Evolutionary conservation across 192 early-diverging fungal species (phyloP).

Genomic region (Linnemannia hyalina): DNA sequence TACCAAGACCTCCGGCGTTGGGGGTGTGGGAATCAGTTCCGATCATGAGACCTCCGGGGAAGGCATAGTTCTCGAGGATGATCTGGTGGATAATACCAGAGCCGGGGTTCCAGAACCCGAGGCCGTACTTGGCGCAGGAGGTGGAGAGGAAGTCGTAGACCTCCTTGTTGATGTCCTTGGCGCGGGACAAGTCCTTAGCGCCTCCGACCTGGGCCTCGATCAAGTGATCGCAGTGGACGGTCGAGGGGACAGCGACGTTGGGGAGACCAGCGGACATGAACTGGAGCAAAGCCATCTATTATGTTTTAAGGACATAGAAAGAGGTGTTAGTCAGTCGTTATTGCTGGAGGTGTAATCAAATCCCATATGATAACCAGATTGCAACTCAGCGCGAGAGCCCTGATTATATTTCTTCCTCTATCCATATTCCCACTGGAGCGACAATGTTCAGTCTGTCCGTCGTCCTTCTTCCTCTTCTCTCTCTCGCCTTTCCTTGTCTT

Average conservation of each 20-base stretch:
- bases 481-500: not conserved
- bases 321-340: not conserved
- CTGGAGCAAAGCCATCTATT: slow-evolving; percentile 91
- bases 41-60: slow-evolving; percentile 95
- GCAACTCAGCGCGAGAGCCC: not conserved
- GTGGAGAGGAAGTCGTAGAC: slow-evolving; percentile 93
- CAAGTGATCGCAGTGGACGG: slow-evolving; percentile 98
- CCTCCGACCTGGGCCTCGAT: slow-evolving; percentile 93
- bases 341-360: slow-evolving; percentile 1
- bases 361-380: slow-evolving; percentile 8
- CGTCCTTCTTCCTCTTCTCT: not conserved
- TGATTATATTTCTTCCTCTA: not conserved
- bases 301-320: slow-evolving; percentile 4
- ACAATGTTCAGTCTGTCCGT: not conserved
- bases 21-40: slow-evolving; percentile 99
- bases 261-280: slow-evolving; percentile 95
- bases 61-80: slow-evolving; percentile 93
- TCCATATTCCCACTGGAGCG: not conserved
- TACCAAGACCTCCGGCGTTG: slow-evolving; percentile 97
- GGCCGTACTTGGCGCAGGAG: slow-evolving; percentile 90
- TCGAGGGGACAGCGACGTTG: slow-evolving; percentile 90
- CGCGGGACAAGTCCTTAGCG: slow-evolving; percentile 83
- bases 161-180: slow-evolving; percentile 92
- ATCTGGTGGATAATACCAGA: slow-evolving; percentile 97
- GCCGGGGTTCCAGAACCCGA: slow-evolving; percentile 97